Percentiles rank a stretch among this genome's conserved stretches.
Conservation (phyloP, 306 rosid species). For the Begonia fuchsioides region DNA sequence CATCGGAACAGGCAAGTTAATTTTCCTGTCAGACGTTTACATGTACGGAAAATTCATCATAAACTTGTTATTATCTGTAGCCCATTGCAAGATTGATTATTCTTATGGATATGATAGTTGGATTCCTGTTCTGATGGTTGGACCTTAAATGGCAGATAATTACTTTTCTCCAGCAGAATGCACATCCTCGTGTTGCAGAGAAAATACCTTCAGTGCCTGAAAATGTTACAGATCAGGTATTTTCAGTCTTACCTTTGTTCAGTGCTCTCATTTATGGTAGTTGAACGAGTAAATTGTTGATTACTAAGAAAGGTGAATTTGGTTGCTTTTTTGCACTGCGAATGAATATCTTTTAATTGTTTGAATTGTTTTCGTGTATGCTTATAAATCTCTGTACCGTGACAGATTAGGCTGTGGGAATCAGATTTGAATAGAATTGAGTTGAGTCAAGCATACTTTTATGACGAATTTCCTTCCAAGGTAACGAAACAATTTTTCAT, state of each 20-base stretch:
- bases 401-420: conserved; percentile 91
- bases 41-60: too few relatives aligned
- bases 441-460: conserved; percentile 47
- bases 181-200: conserved; percentile 87
- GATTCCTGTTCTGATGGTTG: background rate
- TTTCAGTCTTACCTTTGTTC: too few relatives aligned
- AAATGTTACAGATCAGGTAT: conserved; percentile 93
- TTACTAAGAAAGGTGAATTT: too few relatives aligned
- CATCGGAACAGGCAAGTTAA: conserved; percentile 55
- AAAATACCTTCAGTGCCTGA: conserved; percentile 81
- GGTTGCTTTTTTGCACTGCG: too few relatives aligned
- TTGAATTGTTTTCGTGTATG: background rate
- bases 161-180: conserved; percentile 80
- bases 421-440: conserved; percentile 85
- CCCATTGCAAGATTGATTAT: too few relatives aligned
- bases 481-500: conserved; percentile 19
- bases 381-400: conserved; percentile 7
- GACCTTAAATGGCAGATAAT: conserved; percentile 42
- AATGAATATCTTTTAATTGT: background rate
- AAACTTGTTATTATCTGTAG: too few relatives aligned
- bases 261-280: too few relatives aligned
- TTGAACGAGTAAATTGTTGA: too few relatives aligned
- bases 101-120: too few relatives aligned
- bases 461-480: conserved; percentile 84
- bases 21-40: background rate